Evolutionary conservation across 129 eudicot genomes (phyloP), one percentile per base, ranked within the genome.

Genomic region (Lonicera japonica): DNA sequence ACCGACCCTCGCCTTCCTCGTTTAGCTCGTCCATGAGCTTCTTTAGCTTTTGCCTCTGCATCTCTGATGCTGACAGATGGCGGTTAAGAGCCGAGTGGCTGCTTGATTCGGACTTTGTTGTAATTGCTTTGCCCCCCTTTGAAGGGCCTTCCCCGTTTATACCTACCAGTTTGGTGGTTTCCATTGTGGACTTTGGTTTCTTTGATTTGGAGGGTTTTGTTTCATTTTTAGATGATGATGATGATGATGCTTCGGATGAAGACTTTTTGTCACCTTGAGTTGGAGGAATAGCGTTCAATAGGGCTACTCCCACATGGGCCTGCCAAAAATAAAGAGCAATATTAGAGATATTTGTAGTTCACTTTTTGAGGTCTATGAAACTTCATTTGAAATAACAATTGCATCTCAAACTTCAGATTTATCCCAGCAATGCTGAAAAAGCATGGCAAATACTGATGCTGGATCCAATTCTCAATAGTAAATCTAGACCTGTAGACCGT

Each of bases 301-400:
- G 72, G 56, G 97, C 97, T 11, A 90, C 88, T 69, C 97, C 97
- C 52, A 90, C 92, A 54, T 90, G 92, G 3, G 97, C 97, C 97
- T 90, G 79, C 23, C 51, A 52, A 52, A 15, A 56, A 57, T 48
- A 36, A 47, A 60, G n/a, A 15, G 19, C 16, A 11, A 25, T 39
- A 47, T 34, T 21, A 12, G 45, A 13, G 12, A 25, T 58, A 6
- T 18, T 6, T 25, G 6, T 15, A 13, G 9, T 21, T 3, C 67
- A 23, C 21, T 23, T 23, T n/a, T 8, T 54, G 25, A 18, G 58
- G 5, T 10, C 10, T 16, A 52, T 16, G 56, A 17, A 52, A 20
- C 56, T 52, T 11, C 50, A 45, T 45, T 14, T 8, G n/a, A 11
- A 11, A 45, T 11, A 2, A 45, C 6, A 14, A 3, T n/a, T 17